Percentiles rank a stretch among this genome's conserved stretches.
Conservation (phyloP, 345 rosid species). For the Salix dunnii region DNA sequence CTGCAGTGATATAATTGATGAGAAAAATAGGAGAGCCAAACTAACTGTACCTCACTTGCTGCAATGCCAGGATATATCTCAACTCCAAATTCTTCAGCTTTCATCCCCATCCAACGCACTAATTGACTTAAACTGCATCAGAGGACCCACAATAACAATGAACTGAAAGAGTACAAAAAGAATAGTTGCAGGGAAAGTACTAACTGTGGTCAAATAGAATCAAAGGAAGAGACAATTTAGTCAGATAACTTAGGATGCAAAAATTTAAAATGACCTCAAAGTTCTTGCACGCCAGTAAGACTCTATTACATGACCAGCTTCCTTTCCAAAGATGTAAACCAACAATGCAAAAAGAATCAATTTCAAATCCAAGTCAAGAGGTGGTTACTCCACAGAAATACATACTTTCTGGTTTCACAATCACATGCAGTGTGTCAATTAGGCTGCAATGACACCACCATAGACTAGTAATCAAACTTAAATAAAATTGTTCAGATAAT, state of each 20-base stretch:
- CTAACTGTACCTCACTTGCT: slow-evolving; percentile 68
- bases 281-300: background rate
- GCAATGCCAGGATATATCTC: slow-evolving; percentile 98
- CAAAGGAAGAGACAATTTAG: background rate
- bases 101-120: slow-evolving; percentile 80
- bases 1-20: slow-evolving; percentile 5
- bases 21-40: slow-evolving; percentile 6
- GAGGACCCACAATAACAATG: slow-evolving; percentile 7
- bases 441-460: background rate
- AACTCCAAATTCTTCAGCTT: slow-evolving; percentile 93
- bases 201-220: background rate
- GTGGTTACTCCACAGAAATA: background rate
- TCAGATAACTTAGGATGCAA: background rate
- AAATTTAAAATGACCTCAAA: background rate
- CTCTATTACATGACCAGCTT: too few relatives aligned
- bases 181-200: slow-evolving; percentile 7
- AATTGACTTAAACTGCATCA: slow-evolving; percentile 76
- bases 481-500: background rate
- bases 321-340: too few relatives aligned
- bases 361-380: background rate
- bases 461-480: background rate
- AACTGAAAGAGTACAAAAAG: slow-evolving; percentile 4
- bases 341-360: background rate
- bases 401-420: background rate
- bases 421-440: background rate